phyloP scores from a whole-genome alignment of 306 rosid genomes.

The Lathyrus aphaca region DNA sequence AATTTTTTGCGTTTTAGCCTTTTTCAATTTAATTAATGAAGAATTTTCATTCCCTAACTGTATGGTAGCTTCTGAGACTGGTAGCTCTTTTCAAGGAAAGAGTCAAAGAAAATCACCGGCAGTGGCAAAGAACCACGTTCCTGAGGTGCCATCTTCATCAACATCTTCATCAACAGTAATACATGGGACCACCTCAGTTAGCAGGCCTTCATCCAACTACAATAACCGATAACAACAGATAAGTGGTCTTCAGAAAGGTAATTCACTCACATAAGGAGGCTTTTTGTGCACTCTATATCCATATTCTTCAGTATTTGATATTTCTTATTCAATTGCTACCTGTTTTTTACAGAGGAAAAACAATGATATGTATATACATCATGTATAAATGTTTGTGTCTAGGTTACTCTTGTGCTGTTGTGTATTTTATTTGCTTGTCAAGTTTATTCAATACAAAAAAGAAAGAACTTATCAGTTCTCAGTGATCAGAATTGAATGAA shows the following conservation, averaged over 20 bases:
- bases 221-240: constrained; percentile 67
- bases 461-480: constrained; percentile 21
- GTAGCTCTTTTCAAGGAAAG: constrained; percentile 63
- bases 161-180: constrained; percentile 54
- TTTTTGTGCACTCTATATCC: constrained; percentile 30
- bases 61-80: constrained; percentile 61
- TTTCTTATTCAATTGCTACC: neutral
- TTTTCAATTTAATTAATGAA: constrained; percentile 34
- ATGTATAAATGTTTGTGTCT: neutral
- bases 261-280: constrained; percentile 3
- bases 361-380: constrained; percentile 23
- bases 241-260: constrained; percentile 81
- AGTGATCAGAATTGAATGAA: constrained; percentile 4
- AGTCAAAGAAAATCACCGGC: constrained; percentile 58
- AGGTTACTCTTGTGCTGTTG: constrained; percentile 15
- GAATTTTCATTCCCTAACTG: constrained; percentile 13
- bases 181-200: constrained; percentile 55
- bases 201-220: constrained; percentile 77
- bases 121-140: constrained; percentile 54
- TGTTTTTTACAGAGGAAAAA: neutral
- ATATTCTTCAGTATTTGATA: neutral
- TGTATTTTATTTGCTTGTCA: neutral
- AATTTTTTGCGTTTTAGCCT: constrained; percentile 25
- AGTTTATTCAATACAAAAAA: neutral
- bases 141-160: constrained; percentile 57